These are phyloP conservation scores for Tylopilus balloui DNA, from an alignment of 768 basidiomycete species.

Conservation along the genomic window DNA sequence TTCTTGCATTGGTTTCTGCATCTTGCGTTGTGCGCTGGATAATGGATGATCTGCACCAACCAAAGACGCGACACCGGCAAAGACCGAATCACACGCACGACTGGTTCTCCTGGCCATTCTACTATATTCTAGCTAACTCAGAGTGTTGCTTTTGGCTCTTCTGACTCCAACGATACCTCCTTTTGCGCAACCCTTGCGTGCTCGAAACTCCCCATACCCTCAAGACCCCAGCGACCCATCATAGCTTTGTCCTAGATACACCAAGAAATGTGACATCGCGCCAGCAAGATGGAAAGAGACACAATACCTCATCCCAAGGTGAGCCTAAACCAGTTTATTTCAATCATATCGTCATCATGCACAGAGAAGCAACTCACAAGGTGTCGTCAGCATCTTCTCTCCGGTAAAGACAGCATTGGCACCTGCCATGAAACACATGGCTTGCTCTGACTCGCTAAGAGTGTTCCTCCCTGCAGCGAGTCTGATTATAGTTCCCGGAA, in stretches of 20 bases:
- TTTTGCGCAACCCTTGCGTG: conserved; percentile 56
- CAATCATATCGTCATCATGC: not conserved
- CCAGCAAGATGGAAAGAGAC: not conserved
- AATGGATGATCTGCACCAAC: too few species aligned
- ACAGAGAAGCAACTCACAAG: conserved; percentile 54
- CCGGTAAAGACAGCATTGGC: conserved; percentile 99
- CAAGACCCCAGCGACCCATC: conserved; percentile 89
- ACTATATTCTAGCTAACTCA: not conserved
- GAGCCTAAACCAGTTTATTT: conserved; percentile 49
- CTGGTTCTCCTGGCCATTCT: not conserved
- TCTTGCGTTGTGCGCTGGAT: not conserved
- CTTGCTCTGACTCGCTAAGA: conserved; percentile 86
- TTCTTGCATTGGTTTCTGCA: conserved; percentile 31
- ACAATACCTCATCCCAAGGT: conserved; percentile 84
- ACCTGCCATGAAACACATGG: conserved; percentile 98
- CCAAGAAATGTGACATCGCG: not conserved
- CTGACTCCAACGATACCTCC: conserved; percentile 35
- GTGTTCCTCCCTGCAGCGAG: conserved; percentile 92
- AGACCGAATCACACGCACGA: conserved; percentile 15
- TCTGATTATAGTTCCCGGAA: conserved; percentile 91
- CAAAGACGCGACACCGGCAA: conserved; percentile 19
- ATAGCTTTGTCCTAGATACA: conserved; percentile 76
- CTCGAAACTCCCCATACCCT: conserved; percentile 89
- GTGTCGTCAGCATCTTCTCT: conserved; percentile 95
- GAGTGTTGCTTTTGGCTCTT: not conserved